Percentiles rank a stretch among this genome's conserved stretches.
These are phyloP conservation scores for Suillus brevipes DNA, from an alignment of 768 basidiomycete species.

Conservation along the genomic window DNA sequence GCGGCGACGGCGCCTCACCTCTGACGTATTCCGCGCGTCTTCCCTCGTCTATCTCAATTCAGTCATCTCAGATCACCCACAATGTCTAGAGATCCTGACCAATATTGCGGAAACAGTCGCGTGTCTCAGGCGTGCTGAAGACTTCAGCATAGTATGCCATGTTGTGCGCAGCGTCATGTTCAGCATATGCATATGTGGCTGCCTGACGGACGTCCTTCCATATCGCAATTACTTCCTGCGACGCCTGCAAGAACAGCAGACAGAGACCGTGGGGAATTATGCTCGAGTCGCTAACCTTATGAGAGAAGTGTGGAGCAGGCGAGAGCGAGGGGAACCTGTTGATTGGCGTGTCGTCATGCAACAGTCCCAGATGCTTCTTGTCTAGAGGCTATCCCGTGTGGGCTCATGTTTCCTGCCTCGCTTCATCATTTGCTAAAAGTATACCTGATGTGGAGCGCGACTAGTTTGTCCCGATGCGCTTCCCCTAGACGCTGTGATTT, in stretches of 20 bases:
- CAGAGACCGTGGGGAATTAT: slow-evolving; percentile 65
- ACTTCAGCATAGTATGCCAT: slow-evolving; percentile 42
- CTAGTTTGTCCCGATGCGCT: not conserved
- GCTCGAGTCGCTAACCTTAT: slow-evolving; percentile 53
- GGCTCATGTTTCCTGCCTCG: not conserved
- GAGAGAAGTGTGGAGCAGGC: slow-evolving; percentile 54
- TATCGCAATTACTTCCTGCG: slow-evolving; percentile 45
- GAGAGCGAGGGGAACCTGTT: slow-evolving; percentile 42
- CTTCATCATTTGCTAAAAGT: not conserved
- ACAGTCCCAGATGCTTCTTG: slow-evolving; percentile 50
- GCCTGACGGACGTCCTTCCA: slow-evolving; percentile 52
- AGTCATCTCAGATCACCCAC: slow-evolving; percentile 70
- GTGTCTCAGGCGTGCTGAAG: slow-evolving; percentile 42
- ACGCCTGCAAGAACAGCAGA: slow-evolving; percentile 51
- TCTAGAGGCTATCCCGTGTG: slow-evolving; percentile 24
- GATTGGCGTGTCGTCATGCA: slow-evolving; percentile 63
- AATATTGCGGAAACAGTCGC: slow-evolving; percentile 57
- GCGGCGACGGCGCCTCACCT: slow-evolving; percentile 45
- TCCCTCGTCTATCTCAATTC: slow-evolving; percentile 74
- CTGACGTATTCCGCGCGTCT: slow-evolving; percentile 71
- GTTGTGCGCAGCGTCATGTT: slow-evolving; percentile 82
- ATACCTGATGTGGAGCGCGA: not conserved
- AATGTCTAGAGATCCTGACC: slow-evolving; percentile 58
- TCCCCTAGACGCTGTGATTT: not conserved
- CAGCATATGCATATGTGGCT: slow-evolving; percentile 71